Evolutionary conservation across 306 rosid genomes (phyloP), one percentile per base, ranked within the genome.

Genomic region (Hippophae tibetana): DNA sequence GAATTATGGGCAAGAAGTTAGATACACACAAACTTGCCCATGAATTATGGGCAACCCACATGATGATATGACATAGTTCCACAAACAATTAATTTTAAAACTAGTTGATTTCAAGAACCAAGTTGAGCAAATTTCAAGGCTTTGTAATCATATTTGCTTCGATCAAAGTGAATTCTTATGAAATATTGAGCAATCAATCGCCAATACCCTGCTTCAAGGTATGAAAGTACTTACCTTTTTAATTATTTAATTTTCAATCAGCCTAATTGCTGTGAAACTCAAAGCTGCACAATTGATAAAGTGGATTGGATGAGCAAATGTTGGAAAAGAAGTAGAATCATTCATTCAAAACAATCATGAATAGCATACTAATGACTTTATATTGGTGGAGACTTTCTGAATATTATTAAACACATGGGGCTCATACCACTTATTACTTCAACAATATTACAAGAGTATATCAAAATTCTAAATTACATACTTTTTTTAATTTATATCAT

Each of bases 21-120:
- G 68, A 59, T 47, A 67, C 64, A 57, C 56, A 27, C 13, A 12
- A 14, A 10, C 43, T 62, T 63, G 65, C 77, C 71, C 79, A 73
- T 65, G 72, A 70, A 76, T 55, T 63, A 57, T 40, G 56, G 65
- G 72, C 66, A 50, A 13, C 72, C 74, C 77, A 14, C 5, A 49
- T 7, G 9, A 49, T 12, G 14, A 72, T 67, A 74, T 64, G 66
- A 69, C 60, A 66, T 72, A 78, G 69, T 66, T 59, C 38, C 72
- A 50, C 54, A 10, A 25, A 12, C 14, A 54, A 42, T 31, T 47
- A 10, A 47, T 9, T 10, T 10, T 3, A 47, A 47, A 47, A 26
- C 47, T 58, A 43, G 26, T 43, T 43, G 52, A 26, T 58, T 27
- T 68, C 48, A 52, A 63, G 64, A 52, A 48, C 54, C 42, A 58